phyloP scores from a whole-genome alignment of 345 rosid species.

The Turritis glabra region DNA sequence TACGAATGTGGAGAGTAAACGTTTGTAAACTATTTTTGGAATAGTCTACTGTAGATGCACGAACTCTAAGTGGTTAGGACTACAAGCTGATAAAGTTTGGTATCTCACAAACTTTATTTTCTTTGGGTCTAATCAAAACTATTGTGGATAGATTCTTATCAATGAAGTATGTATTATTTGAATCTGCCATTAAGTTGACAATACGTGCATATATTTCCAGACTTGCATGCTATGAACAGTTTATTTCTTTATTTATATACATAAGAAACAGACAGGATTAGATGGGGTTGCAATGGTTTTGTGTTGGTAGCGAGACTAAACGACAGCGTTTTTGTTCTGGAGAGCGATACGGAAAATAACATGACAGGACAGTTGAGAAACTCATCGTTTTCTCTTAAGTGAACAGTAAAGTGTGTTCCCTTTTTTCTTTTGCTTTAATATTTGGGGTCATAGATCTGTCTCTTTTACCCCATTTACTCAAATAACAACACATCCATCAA shows the following conservation, averaged over 20 bases:
- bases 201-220: slow-evolving; percentile 5
- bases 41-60: neutral
- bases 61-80: neutral
- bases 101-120: neutral
- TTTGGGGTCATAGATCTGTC: slow-evolving; percentile 36
- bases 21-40: neutral
- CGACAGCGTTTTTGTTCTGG: slow-evolving; percentile 22
- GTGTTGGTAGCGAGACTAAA: slow-evolving; percentile 31
- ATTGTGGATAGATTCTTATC: slow-evolving; percentile 21
- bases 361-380: slow-evolving; percentile 35
- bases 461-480: slow-evolving; percentile 35
- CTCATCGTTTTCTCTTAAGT: slow-evolving; percentile 30
- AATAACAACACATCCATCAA: slow-evolving; percentile 22
- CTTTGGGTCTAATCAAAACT: slow-evolving; percentile 24
- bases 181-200: slow-evolving; percentile 28
- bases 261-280: slow-evolving; percentile 18
- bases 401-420: slow-evolving; percentile 36
- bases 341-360: slow-evolving; percentile 31
- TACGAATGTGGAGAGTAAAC: neutral
- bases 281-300: slow-evolving; percentile 23
- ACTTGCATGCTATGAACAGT: slow-evolving; percentile 14
- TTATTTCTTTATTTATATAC: neutral
- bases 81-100: too few relatives aligned
- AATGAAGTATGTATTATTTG: slow-evolving; percentile 16
- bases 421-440: slow-evolving; percentile 22